Evolutionary conservation across 139 green algal species (phyloP).

Genomic region (Spirogloea muscicola): DNA sequence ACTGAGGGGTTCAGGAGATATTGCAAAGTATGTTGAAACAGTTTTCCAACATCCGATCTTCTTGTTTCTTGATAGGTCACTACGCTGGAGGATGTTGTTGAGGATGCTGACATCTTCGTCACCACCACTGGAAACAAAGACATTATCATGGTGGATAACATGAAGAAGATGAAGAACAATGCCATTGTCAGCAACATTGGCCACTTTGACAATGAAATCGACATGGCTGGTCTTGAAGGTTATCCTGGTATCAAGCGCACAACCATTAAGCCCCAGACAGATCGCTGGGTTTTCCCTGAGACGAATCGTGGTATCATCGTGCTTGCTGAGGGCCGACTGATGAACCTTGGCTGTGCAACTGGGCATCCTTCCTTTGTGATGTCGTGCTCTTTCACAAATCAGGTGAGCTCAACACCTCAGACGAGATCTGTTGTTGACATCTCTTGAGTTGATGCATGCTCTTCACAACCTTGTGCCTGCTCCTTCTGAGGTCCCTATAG

Average conservation of each 20-base stretch:
- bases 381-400: slow-evolving; percentile 99
- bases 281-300: slow-evolving; percentile 99
- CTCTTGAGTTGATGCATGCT: not conserved
- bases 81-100: slow-evolving; percentile 81
- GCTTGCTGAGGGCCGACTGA: slow-evolving; percentile 95
- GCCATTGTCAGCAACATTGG: slow-evolving; percentile 99
- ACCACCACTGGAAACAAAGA: slow-evolving; percentile 99
- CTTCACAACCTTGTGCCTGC: not conserved
- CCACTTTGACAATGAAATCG: slow-evolving; percentile 99
- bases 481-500: not conserved
- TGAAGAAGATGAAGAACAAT: slow-evolving; percentile 99
- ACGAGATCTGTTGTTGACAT: too few relatives aligned
- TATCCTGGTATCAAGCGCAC: slow-evolving; percentile 89
- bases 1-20: not conserved
- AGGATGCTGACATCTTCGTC: slow-evolving; percentile 92
- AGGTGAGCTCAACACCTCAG: slow-evolving; percentile 19
- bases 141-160: slow-evolving; percentile 94
- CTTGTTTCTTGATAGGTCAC: too few relatives aligned
- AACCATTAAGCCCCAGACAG: slow-evolving; percentile 95
- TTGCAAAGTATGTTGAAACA: not conserved
- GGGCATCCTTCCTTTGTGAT: slow-evolving; percentile 99
- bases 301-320: slow-evolving; percentile 92
- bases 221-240: slow-evolving; percentile 90
- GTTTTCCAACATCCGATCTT: slow-evolving; percentile 5
- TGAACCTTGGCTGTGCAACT: slow-evolving; percentile 99